These are phyloP conservation scores for Chamaecrista fasciculata DNA, from an alignment of 306 rosid species.

Conservation along the genomic window DNA sequence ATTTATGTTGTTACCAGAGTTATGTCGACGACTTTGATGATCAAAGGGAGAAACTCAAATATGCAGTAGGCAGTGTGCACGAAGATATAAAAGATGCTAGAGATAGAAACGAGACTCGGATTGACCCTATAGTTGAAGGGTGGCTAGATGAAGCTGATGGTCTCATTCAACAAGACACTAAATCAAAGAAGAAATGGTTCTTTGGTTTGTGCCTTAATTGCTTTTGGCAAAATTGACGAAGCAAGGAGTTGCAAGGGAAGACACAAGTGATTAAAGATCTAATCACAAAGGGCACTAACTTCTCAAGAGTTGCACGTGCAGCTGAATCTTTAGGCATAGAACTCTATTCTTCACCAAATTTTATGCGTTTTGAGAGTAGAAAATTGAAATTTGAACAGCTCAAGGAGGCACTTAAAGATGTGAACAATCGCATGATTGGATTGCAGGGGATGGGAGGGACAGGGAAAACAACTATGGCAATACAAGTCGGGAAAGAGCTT, in stretches of 20 bases:
- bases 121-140: rapidly evolving
- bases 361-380: background rate
- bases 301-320: background rate
- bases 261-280: background rate
- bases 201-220: constrained; percentile 2
- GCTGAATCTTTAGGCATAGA: background rate
- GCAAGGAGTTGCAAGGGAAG: constrained; percentile 4
- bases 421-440: background rate
- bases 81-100: too few species aligned
- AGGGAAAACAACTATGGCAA: constrained; percentile 26
- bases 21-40: too few species aligned
- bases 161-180: background rate
- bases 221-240: background rate
- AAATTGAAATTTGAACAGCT: background rate
- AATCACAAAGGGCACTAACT: background rate
- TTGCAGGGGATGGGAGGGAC: constrained; percentile 29
- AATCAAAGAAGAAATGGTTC: background rate
- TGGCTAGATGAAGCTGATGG: background rate
- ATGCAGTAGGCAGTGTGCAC: too few species aligned
- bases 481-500: background rate
- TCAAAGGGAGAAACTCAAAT: too few species aligned
- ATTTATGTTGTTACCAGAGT: too few species aligned
- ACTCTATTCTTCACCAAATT: background rate
- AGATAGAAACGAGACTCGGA: too few species aligned
- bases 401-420: background rate